A percentile compares a stretch with the other conserved stretches of the same genome.
phyloP scores from a whole-genome alignment of 805 yeast genomes.

The Myxozyma neglecta region DNA sequence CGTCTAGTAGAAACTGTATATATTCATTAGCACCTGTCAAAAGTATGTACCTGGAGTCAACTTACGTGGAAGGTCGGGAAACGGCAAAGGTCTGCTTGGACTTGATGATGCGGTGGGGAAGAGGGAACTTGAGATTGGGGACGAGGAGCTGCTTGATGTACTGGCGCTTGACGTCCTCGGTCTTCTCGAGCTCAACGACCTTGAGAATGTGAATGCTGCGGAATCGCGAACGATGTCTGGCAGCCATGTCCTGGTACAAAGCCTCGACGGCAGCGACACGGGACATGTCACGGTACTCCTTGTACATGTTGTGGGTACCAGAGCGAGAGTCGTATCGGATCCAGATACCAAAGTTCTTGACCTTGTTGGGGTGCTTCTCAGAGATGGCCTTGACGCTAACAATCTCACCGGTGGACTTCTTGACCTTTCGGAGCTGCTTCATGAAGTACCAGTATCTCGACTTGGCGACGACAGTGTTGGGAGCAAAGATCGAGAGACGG shows the following conservation, averaged over 20 bases:
- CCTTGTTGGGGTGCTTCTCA: slow-evolving; percentile 98
- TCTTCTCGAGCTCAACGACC: slow-evolving; percentile 98
- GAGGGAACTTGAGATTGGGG: slow-evolving; percentile 98
- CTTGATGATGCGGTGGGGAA: slow-evolving; percentile 98
- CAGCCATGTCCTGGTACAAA: slow-evolving; percentile 99
- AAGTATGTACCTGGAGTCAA: not conserved
- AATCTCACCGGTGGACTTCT: slow-evolving; percentile 99
- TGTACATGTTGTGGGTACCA: slow-evolving; percentile 99
- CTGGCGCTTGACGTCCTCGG: slow-evolving; percentile 98
- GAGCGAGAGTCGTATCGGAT: slow-evolving; percentile 99
- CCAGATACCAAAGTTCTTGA: slow-evolving; percentile 99
- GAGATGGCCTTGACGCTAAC: slow-evolving; percentile 84
- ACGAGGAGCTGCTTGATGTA: slow-evolving; percentile 96
- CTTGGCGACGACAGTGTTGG: slow-evolving; percentile 98
- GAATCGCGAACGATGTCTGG: slow-evolving; percentile 99
- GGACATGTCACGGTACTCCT: slow-evolving; percentile 99
- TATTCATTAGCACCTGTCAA: not conserved
- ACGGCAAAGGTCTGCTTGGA: slow-evolving; percentile 82
- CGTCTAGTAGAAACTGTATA: slow-evolving; percentile 14
- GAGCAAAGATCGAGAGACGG: slow-evolving; percentile 99
- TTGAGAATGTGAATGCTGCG: slow-evolving; percentile 97
- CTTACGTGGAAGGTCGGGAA: slow-evolving; percentile 84
- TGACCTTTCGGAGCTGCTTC: slow-evolving; percentile 98
- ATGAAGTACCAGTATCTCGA: slow-evolving; percentile 99
- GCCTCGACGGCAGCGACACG: slow-evolving; percentile 98